Evolutionary conservation across 2,329 filamentous ascomycete species (phyloP).

Genomic region (Colletotrichum tropicale): DNA sequence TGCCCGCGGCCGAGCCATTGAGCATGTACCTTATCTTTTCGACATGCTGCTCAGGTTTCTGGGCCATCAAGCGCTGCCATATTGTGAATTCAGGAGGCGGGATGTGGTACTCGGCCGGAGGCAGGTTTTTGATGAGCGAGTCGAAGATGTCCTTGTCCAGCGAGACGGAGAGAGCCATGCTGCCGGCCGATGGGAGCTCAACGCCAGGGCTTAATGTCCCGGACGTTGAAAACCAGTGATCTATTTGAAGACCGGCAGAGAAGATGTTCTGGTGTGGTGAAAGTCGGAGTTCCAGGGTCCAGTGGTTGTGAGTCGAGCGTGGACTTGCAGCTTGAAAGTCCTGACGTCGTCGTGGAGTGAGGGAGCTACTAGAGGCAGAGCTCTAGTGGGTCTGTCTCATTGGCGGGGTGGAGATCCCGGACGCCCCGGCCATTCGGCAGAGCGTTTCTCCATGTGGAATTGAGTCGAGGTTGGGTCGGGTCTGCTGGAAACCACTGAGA

Average conservation of each 20-base stretch:
- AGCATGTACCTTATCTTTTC: background rate
- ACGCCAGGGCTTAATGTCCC: background rate
- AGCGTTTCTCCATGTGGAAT: slow-evolving; percentile 11
- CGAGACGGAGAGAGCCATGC: background rate
- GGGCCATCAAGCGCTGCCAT: background rate
- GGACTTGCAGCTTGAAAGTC: background rate
- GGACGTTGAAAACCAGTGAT: background rate
- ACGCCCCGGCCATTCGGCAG: background rate
- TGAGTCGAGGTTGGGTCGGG: background rate
- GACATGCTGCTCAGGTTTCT: background rate
- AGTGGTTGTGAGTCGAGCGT: background rate
- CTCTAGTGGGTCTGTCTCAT: slow-evolving; percentile 7
- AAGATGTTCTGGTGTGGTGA: background rate
- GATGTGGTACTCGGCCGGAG: background rate
- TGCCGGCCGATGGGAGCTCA: background rate
- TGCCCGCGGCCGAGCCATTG: background rate
- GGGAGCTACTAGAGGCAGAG: background rate
- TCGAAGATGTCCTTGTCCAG: background rate
- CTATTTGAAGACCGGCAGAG: background rate
- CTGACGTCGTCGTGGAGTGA: slow-evolving; percentile 6
- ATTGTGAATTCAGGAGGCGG: background rate
- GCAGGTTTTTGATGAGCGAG: background rate
- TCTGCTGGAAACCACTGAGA: background rate
- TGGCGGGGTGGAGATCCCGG: background rate
- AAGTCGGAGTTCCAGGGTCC: background rate